Percentiles rank a stretch among this genome's conserved stretches.
Evolutionary conservation across 345 rosid genomes (phyloP).

Genomic region (Arabis hirsuta): DNA sequence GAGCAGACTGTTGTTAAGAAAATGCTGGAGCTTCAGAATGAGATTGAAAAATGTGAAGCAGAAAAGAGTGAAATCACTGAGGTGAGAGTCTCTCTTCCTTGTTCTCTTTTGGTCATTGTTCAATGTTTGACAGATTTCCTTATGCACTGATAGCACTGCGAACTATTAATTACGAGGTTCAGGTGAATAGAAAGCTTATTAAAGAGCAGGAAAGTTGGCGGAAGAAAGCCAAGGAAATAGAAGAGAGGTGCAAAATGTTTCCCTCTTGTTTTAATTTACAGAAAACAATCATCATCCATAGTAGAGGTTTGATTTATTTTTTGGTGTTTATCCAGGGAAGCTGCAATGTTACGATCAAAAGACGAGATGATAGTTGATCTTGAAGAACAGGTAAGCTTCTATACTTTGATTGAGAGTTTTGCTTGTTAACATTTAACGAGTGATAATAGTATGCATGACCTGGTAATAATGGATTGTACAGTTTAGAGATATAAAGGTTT

Average conservation of each 20-base stretch:
- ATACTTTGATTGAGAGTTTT: neutral
- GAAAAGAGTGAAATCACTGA: slow-evolving; percentile 69
- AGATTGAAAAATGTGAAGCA: slow-evolving; percentile 62
- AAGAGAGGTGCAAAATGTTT: slow-evolving; percentile 61
- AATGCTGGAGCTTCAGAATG: slow-evolving; percentile 66
- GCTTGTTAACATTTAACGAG: neutral
- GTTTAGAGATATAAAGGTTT: slow-evolving; percentile 81
- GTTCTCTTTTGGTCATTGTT: neutral
- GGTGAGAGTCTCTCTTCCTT: slow-evolving; percentile 48
- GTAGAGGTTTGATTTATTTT: neutral
- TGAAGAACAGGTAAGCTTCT: slow-evolving; percentile 73
- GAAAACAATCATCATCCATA: neutral
- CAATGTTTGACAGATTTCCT: slow-evolving; percentile 5
- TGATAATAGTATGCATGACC: neutral
- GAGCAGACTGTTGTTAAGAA: slow-evolving; percentile 64
- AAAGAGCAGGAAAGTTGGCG: slow-evolving; percentile 75
- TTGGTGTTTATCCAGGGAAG: slow-evolving; percentile 54
- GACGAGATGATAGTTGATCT: slow-evolving; percentile 71
- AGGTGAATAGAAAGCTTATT: slow-evolving; percentile 74
- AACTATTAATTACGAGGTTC: slow-evolving; percentile 1
- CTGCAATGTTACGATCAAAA: slow-evolving; percentile 47
- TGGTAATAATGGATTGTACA: slow-evolving; percentile 38
- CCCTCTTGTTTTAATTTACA: neutral
- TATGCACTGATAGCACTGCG: neutral
- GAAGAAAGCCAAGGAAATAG: slow-evolving; percentile 68